Percentiles rank a stretch among this genome's conserved stretches.
Conservation (phyloP, 2,329 filamentous ascomycete genomes). For the Beauveria bassiana region DNA sequence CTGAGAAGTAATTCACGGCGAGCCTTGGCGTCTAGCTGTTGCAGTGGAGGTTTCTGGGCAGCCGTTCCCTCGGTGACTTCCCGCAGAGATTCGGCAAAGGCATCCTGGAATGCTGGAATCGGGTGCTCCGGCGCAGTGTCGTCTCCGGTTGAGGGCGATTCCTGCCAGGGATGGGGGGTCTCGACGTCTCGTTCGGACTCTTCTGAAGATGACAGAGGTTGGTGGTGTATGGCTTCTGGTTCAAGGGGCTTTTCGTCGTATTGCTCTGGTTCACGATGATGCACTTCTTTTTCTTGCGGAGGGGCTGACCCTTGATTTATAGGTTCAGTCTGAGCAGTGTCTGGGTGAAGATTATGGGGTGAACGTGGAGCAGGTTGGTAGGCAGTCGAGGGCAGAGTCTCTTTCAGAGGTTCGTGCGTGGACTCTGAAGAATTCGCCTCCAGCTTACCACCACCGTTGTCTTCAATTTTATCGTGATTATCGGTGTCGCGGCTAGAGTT, state of each 20-base stretch:
- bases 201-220: not conserved
- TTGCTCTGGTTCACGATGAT: not conserved
- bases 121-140: constrained; percentile 45
- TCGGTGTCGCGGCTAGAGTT: not conserved
- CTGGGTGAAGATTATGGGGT: not conserved
- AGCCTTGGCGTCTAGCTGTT: constrained; percentile 47
- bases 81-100: constrained; percentile 74
- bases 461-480: not conserved
- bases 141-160: not conserved
- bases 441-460: not conserved
- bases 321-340: not conserved
- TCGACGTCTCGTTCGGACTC: not conserved
- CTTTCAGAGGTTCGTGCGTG: not conserved
- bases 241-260: not conserved
- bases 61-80: constrained; percentile 53
- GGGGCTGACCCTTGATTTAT: not conserved
- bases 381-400: not conserved
- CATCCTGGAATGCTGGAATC: constrained; percentile 67
- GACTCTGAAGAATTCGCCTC: not conserved
- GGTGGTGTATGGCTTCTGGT: not conserved
- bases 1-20: constrained; percentile 63
- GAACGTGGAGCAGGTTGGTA: not conserved
- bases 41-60: constrained; percentile 42
- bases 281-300: not conserved
- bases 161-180: not conserved